Conservation (phyloP, 331 rosid genomes). For the Prunus yedoensis region DNA sequence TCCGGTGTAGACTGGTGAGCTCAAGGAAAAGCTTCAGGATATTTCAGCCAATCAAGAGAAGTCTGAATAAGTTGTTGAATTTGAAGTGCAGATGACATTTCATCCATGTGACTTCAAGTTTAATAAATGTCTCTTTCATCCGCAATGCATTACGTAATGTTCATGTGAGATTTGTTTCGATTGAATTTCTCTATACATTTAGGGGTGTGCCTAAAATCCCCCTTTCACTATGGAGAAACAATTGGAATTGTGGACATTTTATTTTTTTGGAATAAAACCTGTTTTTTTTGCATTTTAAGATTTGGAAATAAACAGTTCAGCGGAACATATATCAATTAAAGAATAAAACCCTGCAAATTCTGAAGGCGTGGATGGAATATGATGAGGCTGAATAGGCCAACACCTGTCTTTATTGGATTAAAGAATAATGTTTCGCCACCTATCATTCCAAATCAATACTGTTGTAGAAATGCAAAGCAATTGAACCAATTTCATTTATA, state of each 20-base stretch:
- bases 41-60: slow-evolving; percentile 41
- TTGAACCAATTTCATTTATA: neutral
- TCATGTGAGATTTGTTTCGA: neutral
- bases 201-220: no score
- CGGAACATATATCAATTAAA: neutral
- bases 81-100: neutral
- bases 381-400: no score
- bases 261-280: no score
- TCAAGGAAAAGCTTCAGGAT: slow-evolving; percentile 79
- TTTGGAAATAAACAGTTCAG: neutral
- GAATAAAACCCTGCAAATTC: neutral
- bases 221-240: no score
- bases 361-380: neutral
- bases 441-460: no score
- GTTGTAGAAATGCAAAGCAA: neutral
- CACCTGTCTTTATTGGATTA: no score
- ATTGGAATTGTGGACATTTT: no score
- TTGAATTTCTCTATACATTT: neutral
- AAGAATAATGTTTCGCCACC: no score
- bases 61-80: slow-evolving; percentile 20
- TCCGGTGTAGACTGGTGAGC: slow-evolving; percentile 64
- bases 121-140: neutral
- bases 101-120: neutral
- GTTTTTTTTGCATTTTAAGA: neutral
- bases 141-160: neutral